Evolutionary conservation across 2,329 filamentous ascomycete species (phyloP).

Genomic region (Aspergillus spinulosporus): DNA sequence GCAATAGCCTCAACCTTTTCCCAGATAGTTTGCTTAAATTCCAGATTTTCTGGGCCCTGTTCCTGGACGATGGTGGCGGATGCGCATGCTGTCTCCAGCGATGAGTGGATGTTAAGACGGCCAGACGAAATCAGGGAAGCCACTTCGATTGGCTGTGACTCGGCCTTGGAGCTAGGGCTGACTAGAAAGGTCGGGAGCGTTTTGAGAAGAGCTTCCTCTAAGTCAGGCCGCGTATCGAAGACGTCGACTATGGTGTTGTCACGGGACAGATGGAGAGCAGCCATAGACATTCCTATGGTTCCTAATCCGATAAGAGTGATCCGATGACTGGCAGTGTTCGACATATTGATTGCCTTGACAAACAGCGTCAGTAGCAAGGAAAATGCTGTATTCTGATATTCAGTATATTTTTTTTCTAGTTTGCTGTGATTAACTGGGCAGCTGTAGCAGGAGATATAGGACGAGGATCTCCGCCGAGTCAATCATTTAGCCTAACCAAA

Average conservation of each 20-base stretch:
- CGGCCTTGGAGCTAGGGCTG: background rate
- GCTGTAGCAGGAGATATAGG: background rate
- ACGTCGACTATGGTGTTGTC: slow-evolving; percentile 42
- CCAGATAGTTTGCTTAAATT: slow-evolving; percentile 57
- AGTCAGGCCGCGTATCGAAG: slow-evolving; percentile 53
- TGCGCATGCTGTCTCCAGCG: slow-evolving; percentile 20
- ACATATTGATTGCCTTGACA: slow-evolving; percentile 11
- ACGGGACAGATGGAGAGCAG: slow-evolving; percentile 39
- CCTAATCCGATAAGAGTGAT: slow-evolving; percentile 44
- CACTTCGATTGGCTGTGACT: slow-evolving; percentile 6
- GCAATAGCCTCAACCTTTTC: slow-evolving; percentile 51
- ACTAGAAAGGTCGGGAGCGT: slow-evolving; percentile 16
- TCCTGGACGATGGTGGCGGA: slow-evolving; percentile 58
- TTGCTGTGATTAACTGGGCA: background rate
- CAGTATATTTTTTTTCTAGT: background rate
- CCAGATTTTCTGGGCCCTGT: slow-evolving; percentile 56
- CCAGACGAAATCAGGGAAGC: slow-evolving; percentile 17
- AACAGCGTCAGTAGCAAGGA: no score
- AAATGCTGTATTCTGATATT: no score
- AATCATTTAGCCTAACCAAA: background rate
- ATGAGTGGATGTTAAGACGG: slow-evolving; percentile 21
- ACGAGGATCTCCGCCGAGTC: background rate
- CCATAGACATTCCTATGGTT: slow-evolving; percentile 59
- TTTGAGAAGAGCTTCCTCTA: slow-evolving; percentile 47
- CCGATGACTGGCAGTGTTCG: slow-evolving; percentile 14